A percentile compares a stretch with the other conserved stretches of the same genome.
These are phyloP conservation scores for Thuidium tamariscinum DNA, from an alignment of 225 moss, liverwort and hornwort genomes.

Conservation along the genomic window DNA sequence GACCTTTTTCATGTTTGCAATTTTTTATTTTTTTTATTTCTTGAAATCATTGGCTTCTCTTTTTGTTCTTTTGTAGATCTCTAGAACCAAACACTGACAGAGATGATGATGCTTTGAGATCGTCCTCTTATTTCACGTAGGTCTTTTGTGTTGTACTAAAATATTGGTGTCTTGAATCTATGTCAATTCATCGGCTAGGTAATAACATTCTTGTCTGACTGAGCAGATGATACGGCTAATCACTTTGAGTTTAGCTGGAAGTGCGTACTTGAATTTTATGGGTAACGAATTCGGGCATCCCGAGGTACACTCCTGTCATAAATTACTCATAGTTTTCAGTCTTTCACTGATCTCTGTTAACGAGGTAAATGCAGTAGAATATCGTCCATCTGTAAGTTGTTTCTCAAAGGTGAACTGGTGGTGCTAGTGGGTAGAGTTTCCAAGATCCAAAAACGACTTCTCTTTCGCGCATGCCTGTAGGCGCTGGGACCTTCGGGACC, in stretches of 20 bases:
- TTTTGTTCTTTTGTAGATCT: background rate
- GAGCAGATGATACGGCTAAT: constrained; percentile 86
- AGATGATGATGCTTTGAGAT: background rate
- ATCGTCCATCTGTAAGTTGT: background rate
- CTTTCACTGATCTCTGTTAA: background rate
- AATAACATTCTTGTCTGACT: constrained; percentile 3
- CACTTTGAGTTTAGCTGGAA: constrained; percentile 77
- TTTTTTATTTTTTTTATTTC: background rate
- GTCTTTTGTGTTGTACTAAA: background rate
- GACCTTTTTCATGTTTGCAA: background rate
- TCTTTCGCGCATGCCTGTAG: constrained; percentile 65
- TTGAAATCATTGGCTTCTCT: background rate
- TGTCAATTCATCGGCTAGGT: background rate
- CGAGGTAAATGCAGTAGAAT: background rate
- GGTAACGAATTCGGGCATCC: constrained; percentile 99
- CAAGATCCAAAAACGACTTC: constrained; percentile 58
- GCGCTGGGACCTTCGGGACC: constrained; percentile 64
- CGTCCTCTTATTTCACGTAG: background rate
- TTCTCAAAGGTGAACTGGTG: background rate
- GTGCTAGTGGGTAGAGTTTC: constrained; percentile 88
- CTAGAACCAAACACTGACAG: background rate
- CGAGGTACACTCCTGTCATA: constrained; percentile 38
- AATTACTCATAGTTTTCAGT: background rate
- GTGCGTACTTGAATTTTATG: constrained; percentile 86
- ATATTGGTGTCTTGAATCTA: background rate